Conservation (phyloP, 2,329 filamentous ascomycete species). For the Exutisphaerella laricina region DNA sequence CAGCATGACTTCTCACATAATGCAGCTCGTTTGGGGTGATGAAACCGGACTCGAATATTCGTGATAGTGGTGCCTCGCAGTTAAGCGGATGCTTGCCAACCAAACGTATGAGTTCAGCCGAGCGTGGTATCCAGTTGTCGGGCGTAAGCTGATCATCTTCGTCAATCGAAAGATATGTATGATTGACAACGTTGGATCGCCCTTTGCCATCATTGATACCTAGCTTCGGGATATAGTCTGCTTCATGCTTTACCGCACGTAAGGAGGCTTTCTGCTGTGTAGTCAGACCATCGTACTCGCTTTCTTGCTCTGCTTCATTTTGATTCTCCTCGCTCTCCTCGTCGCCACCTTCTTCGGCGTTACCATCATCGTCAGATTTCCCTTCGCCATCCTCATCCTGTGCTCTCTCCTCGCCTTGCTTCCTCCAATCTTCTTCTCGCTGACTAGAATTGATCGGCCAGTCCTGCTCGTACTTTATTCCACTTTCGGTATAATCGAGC, state of each 20-base stretch:
- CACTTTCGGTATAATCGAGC: conserved; percentile 45
- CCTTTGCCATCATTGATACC: conserved; percentile 42
- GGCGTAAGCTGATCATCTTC: conserved; percentile 49
- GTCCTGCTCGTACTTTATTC: conserved; percentile 44
- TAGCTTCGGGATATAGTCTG: conserved; percentile 38
- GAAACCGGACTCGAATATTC: conserved; percentile 42
- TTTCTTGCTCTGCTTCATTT: conserved; percentile 25
- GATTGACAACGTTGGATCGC: conserved; percentile 34
- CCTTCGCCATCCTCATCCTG: conserved; percentile 38
- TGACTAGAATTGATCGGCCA: conserved; percentile 47
- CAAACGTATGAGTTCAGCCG: conserved; percentile 44
- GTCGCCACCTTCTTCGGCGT: conserved; percentile 30
- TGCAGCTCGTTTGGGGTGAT: conserved; percentile 49
- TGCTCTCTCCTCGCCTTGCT: conserved; percentile 28
- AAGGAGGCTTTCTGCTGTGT: conserved; percentile 42
- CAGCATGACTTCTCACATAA: conserved; percentile 51
- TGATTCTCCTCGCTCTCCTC: conserved; percentile 12
- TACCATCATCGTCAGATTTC: conserved; percentile 28
- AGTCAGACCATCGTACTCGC: conserved; percentile 35
- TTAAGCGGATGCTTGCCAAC: conserved; percentile 53
- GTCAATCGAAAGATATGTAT: conserved; percentile 38
- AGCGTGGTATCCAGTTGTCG: conserved; percentile 51
- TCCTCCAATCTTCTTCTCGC: conserved; percentile 28
- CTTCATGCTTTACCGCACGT: conserved; percentile 40
- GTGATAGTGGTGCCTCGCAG: conserved; percentile 41